Base-by-base conservation (phyloP, 164 flowering plant species). In the Taxillus chinensis region DNA sequence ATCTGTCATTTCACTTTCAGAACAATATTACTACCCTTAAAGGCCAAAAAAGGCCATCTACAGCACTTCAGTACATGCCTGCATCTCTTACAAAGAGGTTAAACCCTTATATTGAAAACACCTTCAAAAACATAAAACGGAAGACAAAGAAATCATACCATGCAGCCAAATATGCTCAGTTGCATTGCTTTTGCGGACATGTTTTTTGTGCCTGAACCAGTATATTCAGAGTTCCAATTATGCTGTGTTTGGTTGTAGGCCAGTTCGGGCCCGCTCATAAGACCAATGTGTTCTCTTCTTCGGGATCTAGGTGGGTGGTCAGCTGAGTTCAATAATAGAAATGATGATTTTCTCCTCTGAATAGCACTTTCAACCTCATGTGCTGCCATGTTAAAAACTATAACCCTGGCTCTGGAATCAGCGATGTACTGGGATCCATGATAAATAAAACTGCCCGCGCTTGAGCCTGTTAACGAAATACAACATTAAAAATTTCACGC, bases 221-320 rank as follows among this genome's bases (percentile, higher is more conserved):
- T 62, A 55, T 63, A 75, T 67, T 70, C 79, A 45, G 63, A 13
- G 45, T 66, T 68, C 50, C 69, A 75, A 17, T 58, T 62, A n/a
- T 57, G 78, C 61, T 65, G 72, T 40, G 57, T 71, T 39, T 74
- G 68, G 64, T 66, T 76, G 78, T 60, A 64, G 63, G 77, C 64
- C 46, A 68, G 68, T 60, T 89, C 90, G 9, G 96, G 95, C 91
- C 95, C 87, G 75, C 92, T 86, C 93, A 89, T 78, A n/a, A 89
- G 80, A 64, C 83, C 82, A 55, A 77, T 54, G 45, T 83, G 89
- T 66, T 89, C 95, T 69, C 75, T 73, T 64, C 69, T 77, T 41
- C 67, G 70, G 45, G 79, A 53, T 68, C 78, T 74, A 41, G 75
- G 61, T 5, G 79, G 67, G 50, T 73, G 86, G 61, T 87, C 90